Evolutionary conservation across 2,329 filamentous ascomycete species (phyloP).

Genomic region (Botrytis fabae): DNA sequence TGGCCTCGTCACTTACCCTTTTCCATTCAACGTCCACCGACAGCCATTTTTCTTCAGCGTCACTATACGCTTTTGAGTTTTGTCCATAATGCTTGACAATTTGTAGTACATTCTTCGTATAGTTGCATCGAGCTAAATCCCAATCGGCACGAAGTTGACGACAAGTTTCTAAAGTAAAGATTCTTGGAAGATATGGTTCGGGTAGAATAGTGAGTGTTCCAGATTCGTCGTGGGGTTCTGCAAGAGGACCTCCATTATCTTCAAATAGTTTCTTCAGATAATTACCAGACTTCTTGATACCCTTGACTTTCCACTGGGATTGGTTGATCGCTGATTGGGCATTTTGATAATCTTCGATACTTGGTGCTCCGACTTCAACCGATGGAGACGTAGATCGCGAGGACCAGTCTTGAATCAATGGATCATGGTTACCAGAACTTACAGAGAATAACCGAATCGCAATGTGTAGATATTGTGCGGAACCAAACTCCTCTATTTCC

Average conservation of each 20-base stretch:
- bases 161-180: neutral
- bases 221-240: neutral
- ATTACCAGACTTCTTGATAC: conserved; percentile 7
- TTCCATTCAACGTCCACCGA: neutral
- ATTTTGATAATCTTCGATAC: conserved; percentile 6
- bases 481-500: neutral
- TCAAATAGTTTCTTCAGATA: conserved; percentile 22
- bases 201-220: neutral
- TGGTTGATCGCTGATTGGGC: conserved; percentile 13
- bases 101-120: neutral
- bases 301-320: neutral
- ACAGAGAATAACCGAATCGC: conserved; percentile 24
- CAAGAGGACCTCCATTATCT: conserved; percentile 9
- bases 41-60: neutral
- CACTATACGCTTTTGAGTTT: neutral
- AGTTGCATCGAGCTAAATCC: conserved; percentile 5
- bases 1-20: neutral
- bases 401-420: conserved; percentile 15
- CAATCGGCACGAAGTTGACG: conserved; percentile 16
- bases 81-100: neutral
- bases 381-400: neutral
- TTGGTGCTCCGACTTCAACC: neutral
- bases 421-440: conserved; percentile 26
- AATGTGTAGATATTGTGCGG: conserved; percentile 25
- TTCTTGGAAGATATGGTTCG: neutral